Conservation (phyloP, 129 eudicot genomes). For the Solidago caesia region DNA sequence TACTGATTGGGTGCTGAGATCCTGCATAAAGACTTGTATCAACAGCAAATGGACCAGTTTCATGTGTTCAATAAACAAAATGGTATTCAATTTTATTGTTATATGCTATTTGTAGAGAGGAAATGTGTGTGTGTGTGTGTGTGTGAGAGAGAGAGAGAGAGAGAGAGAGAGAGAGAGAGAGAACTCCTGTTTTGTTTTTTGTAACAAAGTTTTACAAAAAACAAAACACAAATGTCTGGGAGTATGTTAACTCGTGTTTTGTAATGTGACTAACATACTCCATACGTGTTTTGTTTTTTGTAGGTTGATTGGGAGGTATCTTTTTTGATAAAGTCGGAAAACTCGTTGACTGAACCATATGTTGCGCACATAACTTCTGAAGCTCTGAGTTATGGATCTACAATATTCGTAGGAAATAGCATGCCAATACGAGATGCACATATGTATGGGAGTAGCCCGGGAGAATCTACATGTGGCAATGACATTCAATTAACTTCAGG, state of each 20-base stretch:
- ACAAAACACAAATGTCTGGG: too few relatives aligned
- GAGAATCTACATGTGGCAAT: constrained; percentile 29
- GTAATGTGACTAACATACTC: neutral
- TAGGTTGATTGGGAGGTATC: constrained; percentile 83
- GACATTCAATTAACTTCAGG: constrained; percentile 38
- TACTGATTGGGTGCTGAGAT: constrained; percentile 47
- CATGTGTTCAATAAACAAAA: constrained; percentile 50
- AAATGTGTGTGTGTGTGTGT: neutral
- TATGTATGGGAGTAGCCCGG: constrained; percentile 61
- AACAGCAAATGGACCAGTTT: constrained; percentile 48
- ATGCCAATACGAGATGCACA: constrained; percentile 95
- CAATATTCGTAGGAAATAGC: constrained; percentile 88
- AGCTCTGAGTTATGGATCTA: constrained; percentile 52
- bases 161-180: too few relatives aligned
- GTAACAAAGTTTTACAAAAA: too few relatives aligned
- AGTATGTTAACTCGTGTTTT: too few relatives aligned
- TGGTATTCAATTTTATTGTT: constrained; percentile 39
- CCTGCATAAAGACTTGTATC: constrained; percentile 29
- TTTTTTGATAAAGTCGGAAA: constrained; percentile 54
- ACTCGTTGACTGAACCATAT: constrained; percentile 83
- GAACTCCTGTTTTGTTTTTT: too few relatives aligned
- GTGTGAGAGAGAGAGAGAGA: too few relatives aligned
- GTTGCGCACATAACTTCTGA: constrained; percentile 59
- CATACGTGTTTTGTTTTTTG: constrained; percentile 9
- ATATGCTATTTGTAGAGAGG: neutral